These are phyloP conservation scores for Silybum marianum DNA, from an alignment of 129 eudicot species.

Conservation along the genomic window DNA sequence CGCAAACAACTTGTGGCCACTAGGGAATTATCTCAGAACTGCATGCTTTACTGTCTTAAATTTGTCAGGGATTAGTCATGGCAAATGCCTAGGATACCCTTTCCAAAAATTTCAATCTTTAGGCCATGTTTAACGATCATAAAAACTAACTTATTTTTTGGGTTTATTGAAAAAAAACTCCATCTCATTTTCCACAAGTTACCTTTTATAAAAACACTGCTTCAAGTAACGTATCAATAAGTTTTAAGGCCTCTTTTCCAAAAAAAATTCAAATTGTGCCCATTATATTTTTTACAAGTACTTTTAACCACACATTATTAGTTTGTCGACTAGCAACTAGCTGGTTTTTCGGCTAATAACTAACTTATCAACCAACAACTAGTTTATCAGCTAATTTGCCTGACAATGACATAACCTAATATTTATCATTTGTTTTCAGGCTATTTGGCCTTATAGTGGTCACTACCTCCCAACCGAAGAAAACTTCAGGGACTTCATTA, in stretches of 20 bases:
- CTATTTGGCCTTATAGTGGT: slow-evolving; percentile 98
- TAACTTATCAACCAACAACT: neutral
- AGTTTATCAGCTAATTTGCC: neutral
- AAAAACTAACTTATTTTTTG: neutral
- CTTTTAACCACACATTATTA: neutral
- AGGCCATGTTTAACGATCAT: neutral
- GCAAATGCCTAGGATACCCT: too few relatives aligned
- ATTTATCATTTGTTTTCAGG: slow-evolving; percentile 47
- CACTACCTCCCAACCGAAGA: slow-evolving; percentile 97
- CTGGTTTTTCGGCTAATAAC: neutral
- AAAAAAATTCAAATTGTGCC: too few relatives aligned
- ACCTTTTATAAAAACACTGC: too few relatives aligned
- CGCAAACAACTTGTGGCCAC: too few relatives aligned
- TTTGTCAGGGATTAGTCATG: too few relatives aligned
- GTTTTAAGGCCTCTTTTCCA: too few relatives aligned
- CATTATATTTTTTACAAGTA: neutral
- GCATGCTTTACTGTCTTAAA: too few relatives aligned
- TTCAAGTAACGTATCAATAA: too few relatives aligned
- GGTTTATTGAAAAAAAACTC: neutral
- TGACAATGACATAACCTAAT: neutral
- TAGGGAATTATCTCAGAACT: too few relatives aligned
- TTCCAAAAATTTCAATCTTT: neutral
- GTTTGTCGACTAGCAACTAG: too few relatives aligned
- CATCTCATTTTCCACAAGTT: neutral
- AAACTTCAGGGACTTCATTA: slow-evolving; percentile 80